These are phyloP conservation scores for Starmerella apis DNA, from an alignment of 805 yeast species.

Conservation along the genomic window DNA sequence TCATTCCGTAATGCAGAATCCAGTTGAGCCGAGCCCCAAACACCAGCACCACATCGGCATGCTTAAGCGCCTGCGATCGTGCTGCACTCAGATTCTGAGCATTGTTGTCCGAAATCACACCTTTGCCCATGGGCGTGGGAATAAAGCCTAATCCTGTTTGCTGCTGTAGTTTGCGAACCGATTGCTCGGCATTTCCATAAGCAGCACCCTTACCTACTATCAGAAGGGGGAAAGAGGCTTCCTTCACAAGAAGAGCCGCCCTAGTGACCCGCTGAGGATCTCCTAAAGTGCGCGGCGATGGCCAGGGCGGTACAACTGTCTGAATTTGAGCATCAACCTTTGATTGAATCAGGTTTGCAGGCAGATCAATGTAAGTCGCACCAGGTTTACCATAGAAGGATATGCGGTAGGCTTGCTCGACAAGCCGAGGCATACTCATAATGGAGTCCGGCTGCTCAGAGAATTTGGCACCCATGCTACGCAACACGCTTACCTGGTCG, in stretches of 20 bases:
- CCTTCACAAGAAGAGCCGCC: slow-evolving; percentile 33
- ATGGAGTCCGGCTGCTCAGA: slow-evolving; percentile 37
- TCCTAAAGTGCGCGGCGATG: slow-evolving; percentile 35
- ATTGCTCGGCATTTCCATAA: slow-evolving; percentile 35
- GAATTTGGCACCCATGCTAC: slow-evolving; percentile 41
- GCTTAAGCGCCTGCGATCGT: slow-evolving; percentile 46
- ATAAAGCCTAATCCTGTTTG: slow-evolving; percentile 44
- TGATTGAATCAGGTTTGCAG: slow-evolving; percentile 48
- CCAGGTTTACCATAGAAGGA: slow-evolving; percentile 48
- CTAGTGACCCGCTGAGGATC: slow-evolving; percentile 31
- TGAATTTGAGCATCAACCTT: background rate
- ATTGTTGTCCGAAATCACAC: slow-evolving; percentile 46
- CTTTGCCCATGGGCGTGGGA: slow-evolving; percentile 76
- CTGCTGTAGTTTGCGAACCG: slow-evolving; percentile 37
- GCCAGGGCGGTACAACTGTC: slow-evolving; percentile 24
- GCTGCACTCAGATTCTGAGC: slow-evolving; percentile 49
- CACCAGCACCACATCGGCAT: slow-evolving; percentile 49
- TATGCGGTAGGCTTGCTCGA: slow-evolving; percentile 41
- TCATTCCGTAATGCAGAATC: slow-evolving; percentile 58
- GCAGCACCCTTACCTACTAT: slow-evolving; percentile 62
- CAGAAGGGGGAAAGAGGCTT: slow-evolving; percentile 42
- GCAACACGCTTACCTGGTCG: slow-evolving; percentile 48
- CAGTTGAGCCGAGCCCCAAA: slow-evolving; percentile 63
- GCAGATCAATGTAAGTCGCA: slow-evolving; percentile 51
- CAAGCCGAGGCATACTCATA: slow-evolving; percentile 33